phyloP scores from a whole-genome alignment of 768 basidiomycete species.

The Fistulinella prunicolor region DNA sequence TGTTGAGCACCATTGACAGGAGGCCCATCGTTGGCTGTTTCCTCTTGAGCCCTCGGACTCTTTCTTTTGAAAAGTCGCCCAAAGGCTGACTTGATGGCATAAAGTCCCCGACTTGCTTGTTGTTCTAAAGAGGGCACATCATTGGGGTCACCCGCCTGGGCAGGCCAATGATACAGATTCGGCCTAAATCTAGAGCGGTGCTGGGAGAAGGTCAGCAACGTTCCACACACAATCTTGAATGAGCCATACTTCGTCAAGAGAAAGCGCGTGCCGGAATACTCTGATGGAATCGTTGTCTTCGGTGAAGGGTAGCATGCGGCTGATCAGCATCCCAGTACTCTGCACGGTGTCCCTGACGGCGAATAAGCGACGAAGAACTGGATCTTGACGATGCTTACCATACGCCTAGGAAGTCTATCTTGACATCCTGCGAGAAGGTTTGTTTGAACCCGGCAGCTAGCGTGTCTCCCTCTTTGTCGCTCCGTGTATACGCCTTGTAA shows the following conservation, averaged over 20 bases:
- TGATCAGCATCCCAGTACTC: slow-evolving; percentile 66
- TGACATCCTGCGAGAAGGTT: slow-evolving; percentile 65
- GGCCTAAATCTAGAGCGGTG: slow-evolving; percentile 65
- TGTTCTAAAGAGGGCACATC: neutral
- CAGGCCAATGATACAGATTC: slow-evolving; percentile 53
- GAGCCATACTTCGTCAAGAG: slow-evolving; percentile 65
- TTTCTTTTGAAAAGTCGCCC: slow-evolving; percentile 1
- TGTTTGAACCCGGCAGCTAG: slow-evolving; percentile 67
- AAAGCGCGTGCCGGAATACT: slow-evolving; percentile 72
- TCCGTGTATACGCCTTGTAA: slow-evolving; percentile 64
- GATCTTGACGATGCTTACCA: slow-evolving; percentile 45
- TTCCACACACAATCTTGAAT: neutral
- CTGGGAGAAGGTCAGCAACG: slow-evolving; percentile 33
- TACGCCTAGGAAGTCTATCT: slow-evolving; percentile 77
- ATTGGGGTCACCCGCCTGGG: slow-evolving; percentile 29
- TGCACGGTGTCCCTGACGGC: slow-evolving; percentile 69
- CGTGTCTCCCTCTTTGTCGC: slow-evolving; percentile 40
- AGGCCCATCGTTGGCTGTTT: neutral
- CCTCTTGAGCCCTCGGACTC: neutral
- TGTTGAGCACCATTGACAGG: neutral
- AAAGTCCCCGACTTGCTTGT: neutral
- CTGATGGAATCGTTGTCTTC: slow-evolving; percentile 58
- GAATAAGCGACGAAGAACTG: slow-evolving; percentile 2
- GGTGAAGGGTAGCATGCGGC: slow-evolving; percentile 64
- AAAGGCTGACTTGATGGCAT: neutral